Base-by-base conservation (phyloP, 176 grass and related monocot species). In the Pharus latifolius region DNA sequence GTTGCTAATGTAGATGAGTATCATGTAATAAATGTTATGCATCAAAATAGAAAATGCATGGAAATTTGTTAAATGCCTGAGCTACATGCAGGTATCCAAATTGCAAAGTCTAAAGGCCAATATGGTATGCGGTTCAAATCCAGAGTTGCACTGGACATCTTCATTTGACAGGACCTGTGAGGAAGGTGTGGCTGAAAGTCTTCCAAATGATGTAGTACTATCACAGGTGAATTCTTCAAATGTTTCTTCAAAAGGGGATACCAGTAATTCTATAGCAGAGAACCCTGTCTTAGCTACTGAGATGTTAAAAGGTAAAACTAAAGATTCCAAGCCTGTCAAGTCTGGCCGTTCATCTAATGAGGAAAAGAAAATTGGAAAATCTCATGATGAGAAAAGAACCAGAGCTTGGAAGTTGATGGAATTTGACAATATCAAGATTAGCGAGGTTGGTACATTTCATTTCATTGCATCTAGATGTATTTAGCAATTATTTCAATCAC, bases 381-480 rank as follows among this genome's bases (percentile, higher is more conserved):
- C 84, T 23, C 83, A 82, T 38, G 90, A 99, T 85, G 95, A 99
- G 31, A 99, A 99, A 72, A 85, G 83, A 70, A 59, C 84, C 20
- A 83, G 87, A 80, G 29, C 87, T 70, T 65, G 95, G 55, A 99
- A 91, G 71, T 78, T 79, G 53, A 94, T 94, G 84, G 95, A 99
- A 60, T 99, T 99, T 74, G 87, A 88, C 83, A 88, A 99, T 68
- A 99, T 99, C 79, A 99, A 94, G 76, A 99, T 99, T 74, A 91
- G 90, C 79, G 87, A 99, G 95, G 95, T 98, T 87, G 45, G 46
- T 86, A 65, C 32, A 67, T 69, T 33, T 56, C 49, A 50, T 33
- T 66, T 63, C 7, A 30, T 59, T 58, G 62, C 22, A 53, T 90
- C 49, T 43, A 50, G 28, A 49, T 58, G 47, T 86, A 10, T 71